Evolutionary conservation across 1,139 yeast genomes (phyloP), one percentile per base, ranked within the genome.

Genomic region (Lodderomyces margitis): DNA sequence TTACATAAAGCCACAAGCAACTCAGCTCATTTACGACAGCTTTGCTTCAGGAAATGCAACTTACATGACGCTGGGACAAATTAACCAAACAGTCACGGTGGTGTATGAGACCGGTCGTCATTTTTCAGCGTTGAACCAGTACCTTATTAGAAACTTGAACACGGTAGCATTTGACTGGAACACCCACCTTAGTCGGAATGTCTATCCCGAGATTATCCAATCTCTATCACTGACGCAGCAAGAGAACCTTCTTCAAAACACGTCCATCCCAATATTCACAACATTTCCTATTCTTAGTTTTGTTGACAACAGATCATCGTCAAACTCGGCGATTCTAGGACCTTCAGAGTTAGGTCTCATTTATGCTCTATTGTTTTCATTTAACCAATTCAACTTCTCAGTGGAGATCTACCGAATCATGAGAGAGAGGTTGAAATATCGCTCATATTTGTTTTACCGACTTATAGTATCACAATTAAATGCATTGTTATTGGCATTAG

Each of bases 401-500:
- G 23, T 50, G 6, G 62, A 55, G 34, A 51, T 62, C 14, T 60
- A 60, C 40, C 39, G 48, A 12, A 50, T 45, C 24, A 49, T 62
- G 67, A 41, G 59, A 23, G 58, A 46, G 24, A 51, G 43, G 14
- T 48, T 81, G 44, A 70, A 66, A 41, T 68, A 74, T 28, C 55
- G 54, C 35, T 78, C 78, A 35, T 74, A 70, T 52, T 39, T 80
- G 10, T 38, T 74, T 2, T 81, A 77, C 62, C 64, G 89, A 41
- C 49, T 77, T 17, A 15, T 69, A 2, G 61, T 78, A 3, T 66
- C 80, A 4, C 74, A 73, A 50, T 31, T 71, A 1, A 70, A 79
- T 16, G 77, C 75, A 46, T 59, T 82, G 38, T 55, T 81, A 25
- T 58, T 81, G 21, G 74, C 84, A 0, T 60, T 83, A 40, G 74